Evolutionary conservation across 2,329 filamentous ascomycete species (phyloP), one percentile per base, ranked within the genome.

Genomic region (Neofusicoccum cordaticola): DNA sequence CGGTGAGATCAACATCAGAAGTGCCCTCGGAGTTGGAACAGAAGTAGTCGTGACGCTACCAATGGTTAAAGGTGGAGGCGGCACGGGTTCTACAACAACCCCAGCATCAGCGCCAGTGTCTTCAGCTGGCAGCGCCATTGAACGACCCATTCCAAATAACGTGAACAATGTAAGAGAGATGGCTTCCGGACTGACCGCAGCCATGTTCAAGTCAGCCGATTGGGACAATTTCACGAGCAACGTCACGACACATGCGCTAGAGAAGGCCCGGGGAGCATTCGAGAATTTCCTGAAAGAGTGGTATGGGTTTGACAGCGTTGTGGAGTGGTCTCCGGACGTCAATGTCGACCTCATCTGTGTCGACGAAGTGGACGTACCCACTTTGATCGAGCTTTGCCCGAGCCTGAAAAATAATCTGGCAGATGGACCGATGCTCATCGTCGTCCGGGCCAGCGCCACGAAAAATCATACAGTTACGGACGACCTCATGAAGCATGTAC

Each of bases 1-100:
- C 34, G 88, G 88, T 0, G 81, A 78, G 6, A 85, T 90, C 48
- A 80, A 85, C 8, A 81, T 90, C 39, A 80, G 86, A 81, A 57
- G 79, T 84, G 62, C 76, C 80, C 9, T 67, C 4, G 81, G 81
- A 1, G 78, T 81, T 42, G 87, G 87, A 1, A 88, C 86, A 0
- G 81, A 83, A 22, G 81, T 86, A 2, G 80, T 78, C 9, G 81
- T 86, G 7, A 79, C 75, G 2, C 69, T 87, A 1, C 79, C 80
- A 5, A 69, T 85, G 4, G 47, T 65, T 22, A 45, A 48, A 11
- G 56, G 39, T 15, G 17, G 47, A 39, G 19, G 35, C 13, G 27
- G 56, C 6, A 53, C 63, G 4, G 47, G 22, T 12, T 66, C 56
- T 15, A 57, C 41, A 19, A 44, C 62, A 17, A 60, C 62, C 8